Evolutionary conservation across 2,329 filamentous ascomycete genomes (phyloP), one percentile per base, ranked within the genome.

Genomic region (Dendrostoma leiphaemia): DNA sequence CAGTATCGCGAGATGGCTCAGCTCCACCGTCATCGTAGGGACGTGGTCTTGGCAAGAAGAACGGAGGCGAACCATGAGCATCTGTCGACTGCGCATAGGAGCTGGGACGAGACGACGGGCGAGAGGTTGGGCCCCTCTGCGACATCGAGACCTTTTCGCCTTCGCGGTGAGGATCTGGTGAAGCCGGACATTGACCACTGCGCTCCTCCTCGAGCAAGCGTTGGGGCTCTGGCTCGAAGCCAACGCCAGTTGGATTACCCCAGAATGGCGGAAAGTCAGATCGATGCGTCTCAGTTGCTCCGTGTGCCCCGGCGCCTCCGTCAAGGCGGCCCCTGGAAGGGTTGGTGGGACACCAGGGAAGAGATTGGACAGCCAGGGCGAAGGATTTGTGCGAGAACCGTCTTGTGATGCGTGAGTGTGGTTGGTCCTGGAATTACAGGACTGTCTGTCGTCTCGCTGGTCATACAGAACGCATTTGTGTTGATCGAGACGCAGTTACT

Each of bases 81-180:
- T 69, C 68, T 65, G 67, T 66, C 58, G 70, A 62, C 58, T 77
- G 72, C 52, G 76, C 77, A 63, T 69, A 73, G 60, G 75, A 74
- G 60, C 73, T 69, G 63, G 70, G 74, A 66, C 73, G 78, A 71
- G 80, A 79, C 68, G 74, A 71, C 76, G 80, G 76, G 69, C 72
- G 76, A 79, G 79, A 73, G 71, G 74, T 75, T 77, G 77, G 70
- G 65, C 75, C 78, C 74, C 76, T 79, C 76, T 83, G 80, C 74
- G 82, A 84, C 83, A 86, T 86, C 75, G 81, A 79, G 75, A 73
- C 73, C 78, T 77, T 76, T 72, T 81, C 80, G 76, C 80, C 79
- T 77, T 71, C 73, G 69, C 72, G 69, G 71, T 71, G 72, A 67
- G 73, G 71, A 72, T 73, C 75, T 70, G 70, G 71, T 72, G 71